Evolutionary conservation across 2,329 filamentous ascomycete genomes (phyloP), one percentile per base, ranked within the genome.

Genomic region (Arachnomyces sp.): DNA sequence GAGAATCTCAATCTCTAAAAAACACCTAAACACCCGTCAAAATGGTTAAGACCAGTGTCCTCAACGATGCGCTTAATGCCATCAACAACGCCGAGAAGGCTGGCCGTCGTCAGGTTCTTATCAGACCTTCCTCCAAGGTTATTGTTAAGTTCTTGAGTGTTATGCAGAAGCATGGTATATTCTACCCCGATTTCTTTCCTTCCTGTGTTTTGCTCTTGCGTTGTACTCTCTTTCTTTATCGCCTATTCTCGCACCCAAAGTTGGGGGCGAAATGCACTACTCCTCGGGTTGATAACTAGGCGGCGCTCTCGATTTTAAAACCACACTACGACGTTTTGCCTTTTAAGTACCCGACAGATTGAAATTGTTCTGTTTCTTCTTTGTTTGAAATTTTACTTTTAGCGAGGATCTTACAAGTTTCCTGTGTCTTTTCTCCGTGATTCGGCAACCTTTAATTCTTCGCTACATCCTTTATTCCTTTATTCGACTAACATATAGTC

Each of bases 1-100:
- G 68, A 72, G 68, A 72, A 72, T 72, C 68, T 72, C 55, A 45
- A 38, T 41, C 31, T 57, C 52, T 53, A 46, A 50, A 48, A 40
- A 56, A 44, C 49, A 59, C 57, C 56, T 66, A 51, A 47, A 63
- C 61, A 25, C 76, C 77, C 80, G 81, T 68, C 80, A 95, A 85
- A 69, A 98, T 98, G 90, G 89, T 95, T 74, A 88, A 86, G 78
- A 96, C 92, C 65, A 95, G 88, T 71, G 92, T 96, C 66, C 89
- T 98, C 73, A 93, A 96, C 81, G 92, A 98, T 84, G 88, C 86
- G 69, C 85, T 95, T 65, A 95, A 95, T 72, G 78, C 82, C 78
- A 96, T 98, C 84, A 98, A 98, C 88, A 98, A 98, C 74, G 92
- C 92, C 79, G 93, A 98, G 82, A 96, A 98, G 85, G 78, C 86